Conservation (phyloP, 2,329 filamentous ascomycete genomes). For the Sporothrix phasma region DNA sequence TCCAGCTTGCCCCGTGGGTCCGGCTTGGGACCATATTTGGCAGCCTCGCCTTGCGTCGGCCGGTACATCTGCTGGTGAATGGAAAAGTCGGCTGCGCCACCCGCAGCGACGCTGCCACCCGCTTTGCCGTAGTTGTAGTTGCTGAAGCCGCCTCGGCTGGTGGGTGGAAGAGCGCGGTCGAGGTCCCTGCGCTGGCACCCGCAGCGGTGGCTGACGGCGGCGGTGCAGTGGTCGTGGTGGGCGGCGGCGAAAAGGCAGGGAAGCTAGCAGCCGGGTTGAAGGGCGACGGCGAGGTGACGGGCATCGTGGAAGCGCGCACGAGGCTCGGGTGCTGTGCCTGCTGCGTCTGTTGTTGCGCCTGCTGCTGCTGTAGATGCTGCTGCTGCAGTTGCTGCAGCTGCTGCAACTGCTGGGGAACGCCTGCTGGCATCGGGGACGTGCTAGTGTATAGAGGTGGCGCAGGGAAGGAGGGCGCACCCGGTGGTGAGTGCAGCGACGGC, state of each 20-base stretch:
- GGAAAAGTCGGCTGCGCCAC: constrained; percentile 36
- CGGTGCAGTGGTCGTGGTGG: constrained; percentile 32
- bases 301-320: constrained; percentile 41
- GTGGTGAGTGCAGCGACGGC: constrained; percentile 30
- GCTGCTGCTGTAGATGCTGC: constrained; percentile 18
- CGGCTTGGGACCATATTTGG: constrained; percentile 35
- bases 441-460: constrained; percentile 31
- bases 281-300: constrained; percentile 27
- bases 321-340: constrained; percentile 32
- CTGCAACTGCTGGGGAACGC: constrained; percentile 20
- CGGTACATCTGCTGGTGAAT: constrained; percentile 62
- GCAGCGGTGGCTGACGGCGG: constrained; percentile 25
- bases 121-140: constrained; percentile 38
- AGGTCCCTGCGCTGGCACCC: constrained; percentile 13
- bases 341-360: no score
- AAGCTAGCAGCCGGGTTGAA: constrained; percentile 10
- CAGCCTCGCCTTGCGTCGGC: constrained; percentile 53
- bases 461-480: constrained; percentile 31
- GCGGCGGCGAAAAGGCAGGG: constrained; percentile 33
- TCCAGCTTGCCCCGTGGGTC: constrained; percentile 47
- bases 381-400: constrained; percentile 1
- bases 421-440: constrained; percentile 29
- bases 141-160: constrained; percentile 39
- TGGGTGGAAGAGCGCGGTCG: constrained; percentile 20
- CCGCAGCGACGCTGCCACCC: constrained; percentile 19